Evolutionary conservation across 2,329 filamentous ascomycete genomes (phyloP), one percentile per base, ranked within the genome.

Genomic region (Paecilomyces formosus): DNA sequence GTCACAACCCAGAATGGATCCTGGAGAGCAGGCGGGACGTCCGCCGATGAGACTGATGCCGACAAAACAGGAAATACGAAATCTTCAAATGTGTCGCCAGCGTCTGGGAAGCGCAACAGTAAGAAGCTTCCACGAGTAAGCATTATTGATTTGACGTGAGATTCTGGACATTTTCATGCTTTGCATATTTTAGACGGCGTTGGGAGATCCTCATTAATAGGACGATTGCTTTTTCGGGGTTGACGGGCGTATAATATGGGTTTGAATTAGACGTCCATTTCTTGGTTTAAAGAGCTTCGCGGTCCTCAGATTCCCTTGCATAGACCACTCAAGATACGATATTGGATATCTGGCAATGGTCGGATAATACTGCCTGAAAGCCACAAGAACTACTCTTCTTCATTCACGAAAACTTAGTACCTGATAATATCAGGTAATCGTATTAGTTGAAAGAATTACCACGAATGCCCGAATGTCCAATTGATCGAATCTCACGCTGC

Each of bases 111-210:
- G 54, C 39, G 54, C 56, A 58, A 21, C 51, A 56, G 60, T 51
- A 52, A 58, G 28, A 65, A 67, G 12, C 60, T 72, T 24, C 54
- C 67, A 24, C 70, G 72, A 31, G 71, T 73, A 18, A 73, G 72
- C 62, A 65, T 74, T 31, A 15, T 74, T 53, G 71, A 74, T 59
- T 60, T 74, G 61, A 67, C 50, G 33, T 62, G 49, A 53, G 15
- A 31, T 8, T 56, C 11, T 33, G 18, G 13, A 31, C 30, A 11
- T 57, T 54, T 39, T 15, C 13, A 15, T 52, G 2, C 15, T 52
- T 52, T 30, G 50, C 50, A 13, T 53, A 15, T 31, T 31, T 53
- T 53, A 5, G 51, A 21, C 4, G 51, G 51, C 51, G 21, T 53
- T 53, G 24, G 22, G n/a, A 5, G 39, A 7, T 45, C 9, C 39